A percentile compares a stretch with the other conserved stretches of the same genome.
Conservation (phyloP, 495 filamentous ascomycete species). For the Penicillium flavigenum region DNA sequence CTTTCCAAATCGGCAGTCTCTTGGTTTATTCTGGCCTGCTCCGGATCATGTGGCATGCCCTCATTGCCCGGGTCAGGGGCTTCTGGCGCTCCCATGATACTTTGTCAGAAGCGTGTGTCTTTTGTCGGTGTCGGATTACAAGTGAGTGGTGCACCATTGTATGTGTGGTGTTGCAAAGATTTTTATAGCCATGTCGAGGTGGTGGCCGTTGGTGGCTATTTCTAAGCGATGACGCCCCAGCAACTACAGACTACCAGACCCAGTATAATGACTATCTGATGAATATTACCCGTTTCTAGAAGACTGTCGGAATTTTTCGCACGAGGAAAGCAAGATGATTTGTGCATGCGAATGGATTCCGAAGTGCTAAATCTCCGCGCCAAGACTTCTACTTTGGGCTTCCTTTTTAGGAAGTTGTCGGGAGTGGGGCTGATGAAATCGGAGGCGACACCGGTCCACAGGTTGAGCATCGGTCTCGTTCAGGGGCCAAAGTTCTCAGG, state of each 20-base stretch:
- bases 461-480: not conserved
- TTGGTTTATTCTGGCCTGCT: constrained; percentile 1
- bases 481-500: not conserved
- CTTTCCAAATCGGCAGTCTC: constrained; percentile 50
- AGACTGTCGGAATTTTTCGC: not conserved
- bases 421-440: constrained; percentile 20
- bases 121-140: not conserved
- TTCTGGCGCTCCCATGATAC: constrained; percentile 3
- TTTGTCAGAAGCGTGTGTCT: not conserved
- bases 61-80: not conserved
- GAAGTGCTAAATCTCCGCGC: constrained; percentile 6
- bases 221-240: constrained; percentile 8
- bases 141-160: not conserved
- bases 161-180: not conserved
- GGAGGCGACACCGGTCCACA: not conserved
- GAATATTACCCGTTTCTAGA: constrained; percentile 8
- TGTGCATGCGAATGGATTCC: not conserved
- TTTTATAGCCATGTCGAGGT: not conserved
- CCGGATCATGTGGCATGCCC: not conserved
- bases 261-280: constrained; percentile 3
- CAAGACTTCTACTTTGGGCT: constrained; percentile 18
- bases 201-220: not conserved
- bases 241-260: constrained; percentile 1
- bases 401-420: constrained; percentile 24
- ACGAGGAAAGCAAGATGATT: constrained; percentile 8